These are phyloP conservation scores for Curvularia spicifera DNA, from an alignment of 2,329 filamentous ascomycete genomes.

Conservation along the genomic window DNA sequence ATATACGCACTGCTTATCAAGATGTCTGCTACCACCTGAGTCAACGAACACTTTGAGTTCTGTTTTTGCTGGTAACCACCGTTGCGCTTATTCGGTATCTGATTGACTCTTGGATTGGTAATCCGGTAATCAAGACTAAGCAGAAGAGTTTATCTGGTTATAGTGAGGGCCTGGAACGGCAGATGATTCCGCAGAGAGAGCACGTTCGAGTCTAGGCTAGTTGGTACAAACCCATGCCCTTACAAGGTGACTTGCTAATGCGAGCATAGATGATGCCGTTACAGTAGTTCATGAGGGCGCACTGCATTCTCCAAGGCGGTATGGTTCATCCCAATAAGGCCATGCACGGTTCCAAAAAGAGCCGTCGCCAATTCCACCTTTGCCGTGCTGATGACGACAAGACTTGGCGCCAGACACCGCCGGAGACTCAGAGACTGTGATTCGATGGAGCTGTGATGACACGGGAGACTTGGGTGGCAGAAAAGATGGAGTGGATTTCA, in stretches of 20 bases:
- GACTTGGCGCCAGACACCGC: constrained; percentile 30
- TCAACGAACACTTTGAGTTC: too few species aligned
- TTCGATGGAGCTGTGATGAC: constrained; percentile 25
- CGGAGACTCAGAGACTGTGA: constrained; percentile 20
- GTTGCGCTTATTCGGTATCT: too few species aligned
- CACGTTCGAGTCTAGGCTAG: background rate
- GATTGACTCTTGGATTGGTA: too few species aligned
- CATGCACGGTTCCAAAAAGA: background rate
- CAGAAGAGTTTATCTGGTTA: too few species aligned
- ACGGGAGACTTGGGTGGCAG: constrained; percentile 29
- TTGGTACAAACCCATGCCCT: background rate
- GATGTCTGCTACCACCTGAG: too few species aligned
- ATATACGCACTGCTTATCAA: too few species aligned
- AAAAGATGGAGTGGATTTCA: constrained; percentile 33
- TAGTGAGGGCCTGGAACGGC: too few species aligned
- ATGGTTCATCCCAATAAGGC: background rate
- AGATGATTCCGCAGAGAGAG: too few species aligned
- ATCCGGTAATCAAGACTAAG: too few species aligned
- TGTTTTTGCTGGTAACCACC: too few species aligned
- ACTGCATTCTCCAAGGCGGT: background rate
- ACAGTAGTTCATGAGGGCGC: too few species aligned
- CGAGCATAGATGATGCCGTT: background rate
- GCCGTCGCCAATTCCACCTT: background rate
- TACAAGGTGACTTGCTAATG: background rate
- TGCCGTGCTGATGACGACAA: constrained; percentile 13